These are phyloP conservation scores for Leishmania aethiopica DNA, from an alignment of 208 protist genomes.

Conservation along the genomic window DNA sequence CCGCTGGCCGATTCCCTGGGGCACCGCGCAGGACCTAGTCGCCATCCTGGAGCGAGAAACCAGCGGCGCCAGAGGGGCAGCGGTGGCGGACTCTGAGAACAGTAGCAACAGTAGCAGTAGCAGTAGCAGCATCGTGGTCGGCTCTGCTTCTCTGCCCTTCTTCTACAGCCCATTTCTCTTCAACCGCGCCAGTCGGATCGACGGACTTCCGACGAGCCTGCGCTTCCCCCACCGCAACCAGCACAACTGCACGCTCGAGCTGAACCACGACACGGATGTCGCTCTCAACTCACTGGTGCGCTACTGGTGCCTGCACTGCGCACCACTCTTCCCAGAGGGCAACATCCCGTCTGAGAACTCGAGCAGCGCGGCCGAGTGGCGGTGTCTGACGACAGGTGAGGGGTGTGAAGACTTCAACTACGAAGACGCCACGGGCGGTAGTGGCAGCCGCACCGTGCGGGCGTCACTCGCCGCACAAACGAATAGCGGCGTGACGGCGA, in stretches of 20 bases:
- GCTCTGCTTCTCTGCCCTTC: constrained; percentile 15
- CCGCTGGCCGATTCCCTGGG: constrained; percentile 45
- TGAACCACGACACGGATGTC: constrained; percentile 43
- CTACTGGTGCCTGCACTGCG: constrained; percentile 78
- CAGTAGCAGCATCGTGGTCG: constrained; percentile 2
- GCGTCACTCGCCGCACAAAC: not conserved
- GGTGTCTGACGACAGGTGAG: constrained; percentile 43
- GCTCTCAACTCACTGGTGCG: constrained; percentile 35
- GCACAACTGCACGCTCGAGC: constrained; percentile 56
- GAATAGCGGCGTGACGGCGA: not conserved
- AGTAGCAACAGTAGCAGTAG: not conserved
- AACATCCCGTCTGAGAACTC: constrained; percentile 46
- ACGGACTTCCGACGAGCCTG: constrained; percentile 23
- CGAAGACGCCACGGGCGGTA: constrained; percentile 26
- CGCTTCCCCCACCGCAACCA: constrained; percentile 30
- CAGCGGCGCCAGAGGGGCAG: constrained; percentile 1
- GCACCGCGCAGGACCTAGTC: constrained; percentile 37
- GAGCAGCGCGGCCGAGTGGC: constrained; percentile 48
- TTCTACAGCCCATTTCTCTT: constrained; percentile 75
- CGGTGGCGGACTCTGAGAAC: constrained; percentile 4
- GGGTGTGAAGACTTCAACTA: constrained; percentile 50
- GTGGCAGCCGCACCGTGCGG: constrained; percentile 2
- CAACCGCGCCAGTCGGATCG: constrained; percentile 36
- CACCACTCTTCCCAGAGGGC: constrained; percentile 66
- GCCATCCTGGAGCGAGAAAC: constrained; percentile 30